These are phyloP conservation scores for Abrus precatorius DNA, from an alignment of 306 rosid genomes.

Conservation along the genomic window DNA sequence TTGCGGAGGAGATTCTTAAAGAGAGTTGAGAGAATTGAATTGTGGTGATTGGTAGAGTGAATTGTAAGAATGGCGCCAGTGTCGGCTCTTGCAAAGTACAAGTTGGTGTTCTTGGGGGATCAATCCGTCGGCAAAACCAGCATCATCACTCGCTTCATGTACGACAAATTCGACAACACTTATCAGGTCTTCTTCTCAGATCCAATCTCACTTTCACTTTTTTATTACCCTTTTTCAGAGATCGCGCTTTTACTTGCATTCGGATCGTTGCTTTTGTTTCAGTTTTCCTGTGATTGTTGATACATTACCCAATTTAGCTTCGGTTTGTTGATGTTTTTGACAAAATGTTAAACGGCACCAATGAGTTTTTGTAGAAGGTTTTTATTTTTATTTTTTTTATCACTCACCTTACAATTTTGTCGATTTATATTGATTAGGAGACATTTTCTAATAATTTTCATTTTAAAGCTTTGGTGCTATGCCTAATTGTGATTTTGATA, in stretches of 20 bases:
- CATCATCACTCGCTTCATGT: conserved; percentile 75
- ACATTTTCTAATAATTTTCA: not conserved
- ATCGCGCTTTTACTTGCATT: conserved; percentile 6
- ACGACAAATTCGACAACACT: conserved; percentile 71
- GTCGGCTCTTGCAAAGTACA: conserved; percentile 71
- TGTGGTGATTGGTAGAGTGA: not conserved
- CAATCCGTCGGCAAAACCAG: conserved; percentile 76
- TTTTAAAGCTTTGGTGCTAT: not conserved
- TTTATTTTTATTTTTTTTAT: not conserved
- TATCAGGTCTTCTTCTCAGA: conserved; percentile 63
- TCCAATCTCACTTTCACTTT: conserved; percentile 35
- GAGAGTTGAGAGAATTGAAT: conserved; percentile 12
- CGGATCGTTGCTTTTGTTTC: not conserved
- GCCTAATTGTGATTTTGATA: not conserved
- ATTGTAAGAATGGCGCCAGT: conserved; percentile 64
- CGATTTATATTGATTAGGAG: not conserved
- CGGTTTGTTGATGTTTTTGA: not conserved
- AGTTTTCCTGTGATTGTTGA: not conserved
- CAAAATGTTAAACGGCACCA: not conserved
- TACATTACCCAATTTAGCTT: not conserved
- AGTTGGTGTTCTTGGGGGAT: conserved; percentile 70
- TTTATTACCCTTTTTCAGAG: not conserved
- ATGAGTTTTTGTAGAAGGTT: not conserved
- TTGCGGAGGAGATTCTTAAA: not conserved
- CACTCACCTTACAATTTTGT: not conserved